Base-by-base conservation (phyloP, 208 protist genomes). In the Acanthamoeba sp. region DNA sequence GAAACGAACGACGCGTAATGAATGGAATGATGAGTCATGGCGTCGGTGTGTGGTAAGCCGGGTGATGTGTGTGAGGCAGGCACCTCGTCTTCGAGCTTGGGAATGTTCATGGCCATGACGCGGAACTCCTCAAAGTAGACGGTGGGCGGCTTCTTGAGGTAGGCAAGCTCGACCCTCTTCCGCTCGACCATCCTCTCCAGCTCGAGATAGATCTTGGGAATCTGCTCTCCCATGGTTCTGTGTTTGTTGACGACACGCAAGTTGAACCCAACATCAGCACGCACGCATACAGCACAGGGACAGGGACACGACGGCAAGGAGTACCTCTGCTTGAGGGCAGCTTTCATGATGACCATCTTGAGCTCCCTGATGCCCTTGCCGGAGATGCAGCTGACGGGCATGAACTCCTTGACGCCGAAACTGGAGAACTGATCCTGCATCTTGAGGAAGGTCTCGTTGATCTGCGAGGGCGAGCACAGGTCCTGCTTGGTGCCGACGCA, bases 401-500 rank as follows among this genome's bases (percentile, higher is more conserved):
- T 91, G 59, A 73, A 91, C 59, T 91, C 57, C 59, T 91, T 91
- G 24, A 91, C 85, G 20, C 85, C 85, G 29, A 91, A 91, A 32
- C 57, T 71, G n/a, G 85, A 20, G 36, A 91, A 91, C 59, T 91
- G 85, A 27, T 62, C 48, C 57, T 91, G 85, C 85, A 91, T 91
- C 85, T 91, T 91, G 57, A 91, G 85, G 57, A 91, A 91, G 38
- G 36, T 62, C 85, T 91, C 85, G 38, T 91, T 91, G 32, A 91
- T 50, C 42, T 91, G 85, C 34, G 55, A 73, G 9, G 29, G 42
- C 32, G 85, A 62, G 36, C 55, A 62, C 22, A 91, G 85, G 55
- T 91, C 85, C 55, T 91, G 85, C 38, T 71, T 62, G 18, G 85
- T 91, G 32, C 85, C 85, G 2, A 91, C 85, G 36, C 32, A 38